Conservation (phyloP, 2,329 filamentous ascomycete species). For the Xylariaceae sp. region DNA sequence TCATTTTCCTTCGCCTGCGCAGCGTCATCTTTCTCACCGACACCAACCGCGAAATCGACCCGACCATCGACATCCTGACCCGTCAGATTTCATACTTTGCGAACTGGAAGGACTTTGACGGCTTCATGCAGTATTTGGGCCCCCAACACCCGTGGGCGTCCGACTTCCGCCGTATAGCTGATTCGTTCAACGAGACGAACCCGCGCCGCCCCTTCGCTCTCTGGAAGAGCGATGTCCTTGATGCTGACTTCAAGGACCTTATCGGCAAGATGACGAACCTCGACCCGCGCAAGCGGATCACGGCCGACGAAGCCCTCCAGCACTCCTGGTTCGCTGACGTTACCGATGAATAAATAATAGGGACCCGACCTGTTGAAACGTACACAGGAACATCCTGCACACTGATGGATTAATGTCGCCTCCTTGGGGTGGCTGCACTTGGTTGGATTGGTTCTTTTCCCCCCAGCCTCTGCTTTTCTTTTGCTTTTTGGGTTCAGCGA, state of each 20-base stretch:
- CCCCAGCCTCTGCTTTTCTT: background rate
- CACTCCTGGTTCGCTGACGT: slow-evolving; percentile 30
- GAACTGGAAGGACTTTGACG: slow-evolving; percentile 37
- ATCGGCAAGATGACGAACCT: slow-evolving; percentile 36
- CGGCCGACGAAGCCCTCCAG: slow-evolving; percentile 35
- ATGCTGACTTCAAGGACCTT: slow-evolving; percentile 37
- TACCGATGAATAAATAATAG: slow-evolving; percentile 10
- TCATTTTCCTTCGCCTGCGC: slow-evolving; percentile 41
- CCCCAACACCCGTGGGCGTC: slow-evolving; percentile 35
- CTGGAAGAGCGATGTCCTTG: slow-evolving; percentile 36
- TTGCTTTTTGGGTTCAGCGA: background rate
- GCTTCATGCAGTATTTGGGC: slow-evolving; percentile 38
- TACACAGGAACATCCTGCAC: background rate
- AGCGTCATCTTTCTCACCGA: slow-evolving; percentile 37
- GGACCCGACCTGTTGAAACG: background rate
- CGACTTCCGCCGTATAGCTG: slow-evolving; percentile 34
- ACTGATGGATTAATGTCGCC: background rate
- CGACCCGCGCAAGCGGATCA: slow-evolving; percentile 37
- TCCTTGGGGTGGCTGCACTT: background rate
- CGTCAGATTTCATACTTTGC: slow-evolving; percentile 45
- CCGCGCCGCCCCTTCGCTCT: slow-evolving; percentile 38
- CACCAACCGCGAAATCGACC: slow-evolving; percentile 32
- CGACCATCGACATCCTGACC: slow-evolving; percentile 38
- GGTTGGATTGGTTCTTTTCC: background rate
- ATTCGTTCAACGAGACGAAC: slow-evolving; percentile 37